phyloP scores from a whole-genome alignment of 1,284 basidiomycete genomes.

The Laetiporus sulphureus region DNA sequence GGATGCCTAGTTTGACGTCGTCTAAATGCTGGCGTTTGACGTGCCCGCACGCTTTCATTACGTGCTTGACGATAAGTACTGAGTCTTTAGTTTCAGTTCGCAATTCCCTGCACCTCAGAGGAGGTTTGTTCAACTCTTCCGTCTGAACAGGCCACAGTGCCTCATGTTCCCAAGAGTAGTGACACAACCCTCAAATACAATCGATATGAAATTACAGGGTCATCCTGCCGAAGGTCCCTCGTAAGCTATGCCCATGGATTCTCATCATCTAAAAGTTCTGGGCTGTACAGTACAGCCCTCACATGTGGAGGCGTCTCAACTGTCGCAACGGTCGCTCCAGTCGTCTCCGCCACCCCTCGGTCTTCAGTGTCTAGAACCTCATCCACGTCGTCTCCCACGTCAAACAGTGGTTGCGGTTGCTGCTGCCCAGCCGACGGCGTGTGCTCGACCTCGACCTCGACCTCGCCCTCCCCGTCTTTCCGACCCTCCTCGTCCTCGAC shows the following conservation, averaged over 20 bases:
- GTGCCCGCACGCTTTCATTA: too few relatives aligned
- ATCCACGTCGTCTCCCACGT: conserved; percentile 21
- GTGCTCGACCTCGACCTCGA: conserved; percentile 22
- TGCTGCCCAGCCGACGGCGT: conserved; percentile 14
- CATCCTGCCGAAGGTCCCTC: too few relatives aligned
- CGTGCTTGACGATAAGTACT: too few relatives aligned
- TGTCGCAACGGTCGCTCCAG: conserved; percentile 18
- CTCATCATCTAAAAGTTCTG: conserved; percentile 32
- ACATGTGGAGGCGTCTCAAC: conserved; percentile 43
- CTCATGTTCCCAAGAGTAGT: too few relatives aligned
- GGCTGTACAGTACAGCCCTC: conserved; percentile 22
- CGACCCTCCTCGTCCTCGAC: conserved; percentile 34
- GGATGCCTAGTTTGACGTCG: too few relatives aligned
- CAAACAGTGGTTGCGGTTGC: conserved; percentile 13
- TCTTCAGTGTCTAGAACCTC: conserved; percentile 24
- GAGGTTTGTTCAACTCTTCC: too few relatives aligned
- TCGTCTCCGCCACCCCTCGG: conserved; percentile 19
- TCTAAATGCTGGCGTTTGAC: too few relatives aligned
- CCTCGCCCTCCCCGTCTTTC: conserved; percentile 34
- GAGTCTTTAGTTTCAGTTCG: too few relatives aligned
- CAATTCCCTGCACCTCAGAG: too few relatives aligned
- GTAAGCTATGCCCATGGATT: conserved; percentile 46
- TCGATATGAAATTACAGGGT: too few relatives aligned
- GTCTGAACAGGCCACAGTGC: too few relatives aligned
- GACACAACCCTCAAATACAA: too few relatives aligned